phyloP scores from a whole-genome alignment of 768 basidiomycete genomes.

The Dioszegia crocea region DNA sequence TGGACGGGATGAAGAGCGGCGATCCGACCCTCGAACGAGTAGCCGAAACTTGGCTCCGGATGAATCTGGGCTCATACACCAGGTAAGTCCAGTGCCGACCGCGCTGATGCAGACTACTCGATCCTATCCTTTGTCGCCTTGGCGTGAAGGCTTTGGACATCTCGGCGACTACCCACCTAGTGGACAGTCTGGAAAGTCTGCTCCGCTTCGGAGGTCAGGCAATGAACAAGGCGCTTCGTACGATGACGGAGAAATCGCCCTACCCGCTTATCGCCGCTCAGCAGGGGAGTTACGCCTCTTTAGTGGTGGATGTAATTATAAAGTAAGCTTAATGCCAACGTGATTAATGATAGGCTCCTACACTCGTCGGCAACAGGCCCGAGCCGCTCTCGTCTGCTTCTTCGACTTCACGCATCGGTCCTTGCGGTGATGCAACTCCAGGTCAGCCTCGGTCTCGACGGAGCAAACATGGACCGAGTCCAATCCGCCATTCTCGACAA shows the following conservation, averaged over 20 bases:
- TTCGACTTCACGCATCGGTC: constrained; percentile 55
- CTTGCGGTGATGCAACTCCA: constrained; percentile 80
- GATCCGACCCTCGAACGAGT: constrained; percentile 70
- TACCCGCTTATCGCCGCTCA: constrained; percentile 63
- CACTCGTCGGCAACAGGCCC: neutral
- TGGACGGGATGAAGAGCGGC: constrained; percentile 74
- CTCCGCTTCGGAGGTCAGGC: constrained; percentile 86
- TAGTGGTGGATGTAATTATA: constrained; percentile 55
- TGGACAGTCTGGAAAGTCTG: constrained; percentile 72
- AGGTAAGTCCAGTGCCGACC: constrained; percentile 57
- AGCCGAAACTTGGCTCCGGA: constrained; percentile 96
- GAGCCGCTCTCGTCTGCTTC: neutral
- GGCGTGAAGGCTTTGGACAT: constrained; percentile 49
- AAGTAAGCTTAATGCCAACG: constrained; percentile 53
- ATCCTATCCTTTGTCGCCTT: constrained; percentile 63
- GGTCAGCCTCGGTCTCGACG: constrained; percentile 69
- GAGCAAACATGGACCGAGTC: constrained; percentile 59
- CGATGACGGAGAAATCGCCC: constrained; percentile 63
- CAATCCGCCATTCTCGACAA: constrained; percentile 64
- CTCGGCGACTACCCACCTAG: constrained; percentile 64
- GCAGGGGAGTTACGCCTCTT: constrained; percentile 9
- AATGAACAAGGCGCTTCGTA: constrained; percentile 71
- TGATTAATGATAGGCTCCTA: neutral
- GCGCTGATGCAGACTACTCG: constrained; percentile 63
- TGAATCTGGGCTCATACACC: constrained; percentile 82